Evolutionary conservation across 1,139 yeast species (phyloP), one percentile per base, ranked within the genome.

Genomic region (Taphrina deformans): DNA sequence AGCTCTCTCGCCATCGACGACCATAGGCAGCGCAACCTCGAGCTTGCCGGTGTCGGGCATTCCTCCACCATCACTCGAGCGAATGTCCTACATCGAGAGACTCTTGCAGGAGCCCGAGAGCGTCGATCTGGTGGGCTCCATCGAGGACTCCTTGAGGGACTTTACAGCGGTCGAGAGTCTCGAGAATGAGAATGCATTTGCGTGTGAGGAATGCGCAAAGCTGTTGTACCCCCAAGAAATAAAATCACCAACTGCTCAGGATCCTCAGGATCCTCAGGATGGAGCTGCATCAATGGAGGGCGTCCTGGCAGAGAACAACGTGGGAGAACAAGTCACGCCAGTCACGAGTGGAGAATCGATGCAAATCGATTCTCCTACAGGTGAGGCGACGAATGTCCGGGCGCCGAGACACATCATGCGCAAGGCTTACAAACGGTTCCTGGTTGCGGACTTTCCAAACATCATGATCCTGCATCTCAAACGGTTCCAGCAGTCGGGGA

Each of bases 181-280:
- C 55, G 68, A 58, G 27, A 60, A 60, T 27, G 65, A 52, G 14
- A 67, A 67, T 18, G 62, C 65, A 12, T 67, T 60, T 45, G 69
- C 69, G 2, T 67, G 69, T 46, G 69, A 67, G 33, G 65, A 67
- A 40, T 67, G 69, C 38, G 66, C 59, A 26, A 62, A 66, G 63
- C 24, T 52, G 18, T 21, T 40, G 50, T 33, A 23, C 26, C 40
- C 59, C 1, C 38, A 38, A 27, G 38, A 24, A 16, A 14, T 29
- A 12, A 14, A 12, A 12, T 26, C 45, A 7, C 23, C 29, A 2
- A 18, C 26, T 12, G 50, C 24, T 6, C 40, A 29, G 6, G n/a
- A n/a, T n/a, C n/a, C n/a, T n/a, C n/a, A n/a, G n/a, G n/a, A n/a
- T n/a, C n/a, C n/a, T n/a, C n/a, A n/a, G n/a, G 64, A 50, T 33